Conservation (phyloP, 2,329 filamentous ascomycete species). For the Apiospora arundinis region DNA sequence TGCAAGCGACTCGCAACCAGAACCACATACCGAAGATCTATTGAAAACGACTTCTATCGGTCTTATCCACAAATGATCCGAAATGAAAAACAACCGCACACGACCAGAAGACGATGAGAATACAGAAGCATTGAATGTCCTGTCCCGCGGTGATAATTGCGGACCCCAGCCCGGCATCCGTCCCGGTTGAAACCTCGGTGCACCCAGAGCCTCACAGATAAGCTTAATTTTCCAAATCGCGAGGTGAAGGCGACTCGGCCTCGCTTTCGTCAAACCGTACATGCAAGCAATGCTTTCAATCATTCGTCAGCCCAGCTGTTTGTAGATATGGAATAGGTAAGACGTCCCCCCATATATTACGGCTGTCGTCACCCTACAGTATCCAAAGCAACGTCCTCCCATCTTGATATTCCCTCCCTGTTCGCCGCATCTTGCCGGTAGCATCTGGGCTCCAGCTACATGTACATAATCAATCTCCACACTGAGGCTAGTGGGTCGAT, state of each 20-base stretch:
- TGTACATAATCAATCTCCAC: not conserved
- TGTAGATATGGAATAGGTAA: not conserved
- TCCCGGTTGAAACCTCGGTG: conserved; percentile 14
- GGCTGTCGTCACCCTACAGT: not conserved
- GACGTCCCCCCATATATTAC: too few species aligned
- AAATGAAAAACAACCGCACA: conserved; percentile 6
- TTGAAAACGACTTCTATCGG: not conserved
- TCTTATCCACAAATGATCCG: not conserved
- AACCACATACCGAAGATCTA: not conserved
- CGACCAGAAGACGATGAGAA: not conserved
- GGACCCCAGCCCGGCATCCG: conserved; percentile 13
- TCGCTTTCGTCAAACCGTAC: not conserved
- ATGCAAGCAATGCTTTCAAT: not conserved
- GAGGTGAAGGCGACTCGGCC: not conserved
- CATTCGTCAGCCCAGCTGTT: not conserved
- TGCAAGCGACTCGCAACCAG: conserved; percentile 4
- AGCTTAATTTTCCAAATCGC: conserved; percentile 11
- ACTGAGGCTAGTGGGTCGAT: not conserved
- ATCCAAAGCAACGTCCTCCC: not conserved
- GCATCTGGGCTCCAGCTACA: not conserved
- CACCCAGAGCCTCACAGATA: conserved; percentile 18
- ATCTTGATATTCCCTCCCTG: not conserved
- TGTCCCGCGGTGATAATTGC: not conserved
- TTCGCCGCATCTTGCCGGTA: conserved; percentile 2
- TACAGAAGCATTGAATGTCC: not conserved